Evolutionary conservation across 2,329 filamentous ascomycete genomes (phyloP).

Genomic region (Diaporthe destruens): DNA sequence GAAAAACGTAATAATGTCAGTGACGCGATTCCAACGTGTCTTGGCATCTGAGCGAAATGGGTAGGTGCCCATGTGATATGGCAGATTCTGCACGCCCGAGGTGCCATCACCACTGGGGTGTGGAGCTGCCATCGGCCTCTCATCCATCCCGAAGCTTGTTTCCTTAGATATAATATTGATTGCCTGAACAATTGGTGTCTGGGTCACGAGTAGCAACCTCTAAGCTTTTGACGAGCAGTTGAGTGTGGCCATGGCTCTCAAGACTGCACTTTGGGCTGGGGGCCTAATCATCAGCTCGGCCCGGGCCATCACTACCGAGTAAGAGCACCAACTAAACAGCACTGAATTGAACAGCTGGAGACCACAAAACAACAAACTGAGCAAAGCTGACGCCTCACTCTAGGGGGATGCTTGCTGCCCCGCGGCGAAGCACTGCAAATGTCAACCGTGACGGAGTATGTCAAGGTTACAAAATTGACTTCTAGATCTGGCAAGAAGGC

Average conservation of each 20-base stretch:
- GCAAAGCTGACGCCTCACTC: not conserved
- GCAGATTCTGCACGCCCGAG: slow-evolving; percentile 22
- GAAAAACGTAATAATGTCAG: slow-evolving; percentile 16
- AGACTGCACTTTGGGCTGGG: slow-evolving; percentile 4
- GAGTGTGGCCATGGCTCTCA: slow-evolving; percentile 4
- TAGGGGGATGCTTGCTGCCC: slow-evolving; percentile 23
- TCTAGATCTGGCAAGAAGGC: not conserved
- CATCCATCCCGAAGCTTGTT: not conserved
- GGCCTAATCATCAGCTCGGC: slow-evolving; percentile 7
- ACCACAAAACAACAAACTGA: not conserved
- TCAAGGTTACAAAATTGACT: not conserved
- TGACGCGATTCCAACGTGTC: slow-evolving; percentile 24
- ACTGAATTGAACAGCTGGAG: not conserved
- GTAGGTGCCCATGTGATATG: slow-evolving; percentile 29
- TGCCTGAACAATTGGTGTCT: not conserved
- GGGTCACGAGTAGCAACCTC: not conserved
- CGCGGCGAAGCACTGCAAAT: slow-evolving; percentile 25
- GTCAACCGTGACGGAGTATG: slow-evolving; percentile 14
- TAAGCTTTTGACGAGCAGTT: not conserved
- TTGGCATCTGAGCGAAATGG: slow-evolving; percentile 21
- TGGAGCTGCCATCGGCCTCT: slow-evolving; percentile 1
- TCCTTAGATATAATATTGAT: not conserved
- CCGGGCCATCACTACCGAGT: slow-evolving; percentile 23
- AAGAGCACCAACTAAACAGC: not conserved
- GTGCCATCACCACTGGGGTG: slow-evolving; percentile 14